Evolutionary conservation across 495 filamentous ascomycete genomes (phyloP), one percentile per base, ranked within the genome.

Genomic region (Daldinia decipiens): DNA sequence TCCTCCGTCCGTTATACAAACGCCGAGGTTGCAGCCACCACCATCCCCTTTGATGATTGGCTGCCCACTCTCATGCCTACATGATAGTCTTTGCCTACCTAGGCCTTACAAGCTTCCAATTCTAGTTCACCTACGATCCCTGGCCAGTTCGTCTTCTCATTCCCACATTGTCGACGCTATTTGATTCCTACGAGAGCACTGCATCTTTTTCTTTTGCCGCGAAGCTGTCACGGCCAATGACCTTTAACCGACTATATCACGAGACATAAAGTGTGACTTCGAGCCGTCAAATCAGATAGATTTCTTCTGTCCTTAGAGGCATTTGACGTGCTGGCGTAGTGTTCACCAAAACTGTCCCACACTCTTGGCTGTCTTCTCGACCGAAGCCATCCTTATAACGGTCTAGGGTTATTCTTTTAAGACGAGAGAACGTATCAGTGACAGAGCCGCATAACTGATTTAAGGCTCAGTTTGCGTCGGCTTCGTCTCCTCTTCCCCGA

Each of bases 371-470:
- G 27, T 38, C 59, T 67, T 59, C 57, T 68, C 32, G 40, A 62
- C 58, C 57, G n/a, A 50, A 53, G 51, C 59, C 57, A 61, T 52
- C 62, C 65, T 66, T 72, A 64, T 72, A 60, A 61, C 59, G 59
- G 65, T 54, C 52, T 57, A 67, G 56, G 36, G 53, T 47, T 19
- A 63, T 63, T 68, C 59, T 52, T 67, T 61, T 62, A 60, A 62
- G 57, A 66, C 40, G 63, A 65, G 50, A 59, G 36, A 64, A 34
- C 39, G 45, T 65, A 62, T 67, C 56, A 34, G 45, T 67, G 56
- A 67, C 64, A 70, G 73, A 77, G 75, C 71, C 71, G 67, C 73
- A 73, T 67, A 64, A 34, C 63, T 68, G 62, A 72, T 76, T 74
- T 73, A 74, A 76, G 68, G 62, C 67, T 70, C 66, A 59, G 70